These are phyloP conservation scores for Exserohilum turcica DNA, from an alignment of 2,329 filamentous ascomycete genomes.

Conservation along the genomic window DNA sequence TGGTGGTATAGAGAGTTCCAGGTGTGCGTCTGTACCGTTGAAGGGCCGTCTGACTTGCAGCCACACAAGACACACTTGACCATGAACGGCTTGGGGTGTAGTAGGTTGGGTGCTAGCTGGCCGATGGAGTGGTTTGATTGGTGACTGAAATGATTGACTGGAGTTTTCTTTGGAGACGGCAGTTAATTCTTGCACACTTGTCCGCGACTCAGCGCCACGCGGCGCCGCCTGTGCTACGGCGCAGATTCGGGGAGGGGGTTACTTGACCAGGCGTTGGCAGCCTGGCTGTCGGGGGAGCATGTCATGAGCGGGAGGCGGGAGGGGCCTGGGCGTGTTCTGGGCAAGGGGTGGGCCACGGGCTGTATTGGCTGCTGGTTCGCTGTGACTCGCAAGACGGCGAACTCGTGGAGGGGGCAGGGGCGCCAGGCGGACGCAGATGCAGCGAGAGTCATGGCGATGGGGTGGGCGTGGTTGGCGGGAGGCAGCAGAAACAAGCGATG, in stretches of 20 bases:
- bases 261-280: no score
- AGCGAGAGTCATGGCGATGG: no score
- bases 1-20: neutral
- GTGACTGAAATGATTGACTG: neutral
- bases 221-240: no score
- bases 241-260: no score
- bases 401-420: neutral
- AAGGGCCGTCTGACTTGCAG: neutral
- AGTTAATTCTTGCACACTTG: slow-evolving; percentile 1
- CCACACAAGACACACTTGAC: neutral
- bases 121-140: neutral
- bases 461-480: no score
- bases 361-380: neutral
- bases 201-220: neutral
- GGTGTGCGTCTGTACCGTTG: neutral
- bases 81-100: neutral
- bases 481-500: neutral
- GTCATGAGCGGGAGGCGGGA: no score
- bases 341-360: neutral
- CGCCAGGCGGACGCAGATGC: neutral
- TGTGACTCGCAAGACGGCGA: slow-evolving; percentile 2
- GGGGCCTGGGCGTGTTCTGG: neutral
- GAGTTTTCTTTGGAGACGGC: neutral
- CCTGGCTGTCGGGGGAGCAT: no score
- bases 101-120: no score